phyloP scores from a whole-genome alignment of 2,329 filamentous ascomycete genomes.

The Penicillium sp. region DNA sequence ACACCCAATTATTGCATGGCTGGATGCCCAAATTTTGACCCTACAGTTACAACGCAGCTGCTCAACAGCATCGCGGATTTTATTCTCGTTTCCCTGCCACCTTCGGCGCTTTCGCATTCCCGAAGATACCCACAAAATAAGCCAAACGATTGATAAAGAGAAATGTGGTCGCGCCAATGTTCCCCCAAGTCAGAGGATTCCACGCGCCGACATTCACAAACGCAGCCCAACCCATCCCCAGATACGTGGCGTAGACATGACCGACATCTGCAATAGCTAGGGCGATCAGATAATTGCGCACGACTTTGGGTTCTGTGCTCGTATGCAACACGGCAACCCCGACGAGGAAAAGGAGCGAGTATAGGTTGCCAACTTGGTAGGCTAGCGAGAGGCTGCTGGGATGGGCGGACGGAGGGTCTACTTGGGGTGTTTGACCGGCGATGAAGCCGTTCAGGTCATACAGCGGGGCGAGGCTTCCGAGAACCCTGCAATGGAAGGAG shows the following conservation, averaged over 20 bases:
- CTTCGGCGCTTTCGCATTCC: conserved; percentile 44
- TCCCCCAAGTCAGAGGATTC: conserved; percentile 77
- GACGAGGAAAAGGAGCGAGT: conserved; percentile 69
- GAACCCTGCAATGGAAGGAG: conserved; percentile 54
- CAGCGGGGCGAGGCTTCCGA: conserved; percentile 64
- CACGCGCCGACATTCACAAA: conserved; percentile 63
- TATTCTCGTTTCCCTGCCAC: conserved; percentile 48
- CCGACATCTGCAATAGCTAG: conserved; percentile 70
- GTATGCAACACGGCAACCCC: conserved; percentile 69
- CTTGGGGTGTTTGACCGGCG: conserved; percentile 62
- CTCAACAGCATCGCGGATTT: conserved; percentile 11
- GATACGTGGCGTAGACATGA: conserved; percentile 68
- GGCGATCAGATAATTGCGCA: conserved; percentile 70
- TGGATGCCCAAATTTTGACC: conserved; percentile 2
- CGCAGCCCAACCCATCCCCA: conserved; percentile 62
- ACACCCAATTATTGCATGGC: not conserved
- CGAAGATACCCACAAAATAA: conserved; percentile 67
- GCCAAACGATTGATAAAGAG: conserved; percentile 63
- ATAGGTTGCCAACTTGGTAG: conserved; percentile 72
- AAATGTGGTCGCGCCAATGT: conserved; percentile 68
- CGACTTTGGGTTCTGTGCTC: conserved; percentile 68
- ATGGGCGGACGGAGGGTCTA: conserved; percentile 36
- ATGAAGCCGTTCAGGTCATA: conserved; percentile 67
- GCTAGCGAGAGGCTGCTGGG: conserved; percentile 61
- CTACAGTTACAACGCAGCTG: not conserved